These are phyloP conservation scores for Wickerhamiella galacta DNA, from an alignment of 805 yeast genomes.

Conservation along the genomic window DNA sequence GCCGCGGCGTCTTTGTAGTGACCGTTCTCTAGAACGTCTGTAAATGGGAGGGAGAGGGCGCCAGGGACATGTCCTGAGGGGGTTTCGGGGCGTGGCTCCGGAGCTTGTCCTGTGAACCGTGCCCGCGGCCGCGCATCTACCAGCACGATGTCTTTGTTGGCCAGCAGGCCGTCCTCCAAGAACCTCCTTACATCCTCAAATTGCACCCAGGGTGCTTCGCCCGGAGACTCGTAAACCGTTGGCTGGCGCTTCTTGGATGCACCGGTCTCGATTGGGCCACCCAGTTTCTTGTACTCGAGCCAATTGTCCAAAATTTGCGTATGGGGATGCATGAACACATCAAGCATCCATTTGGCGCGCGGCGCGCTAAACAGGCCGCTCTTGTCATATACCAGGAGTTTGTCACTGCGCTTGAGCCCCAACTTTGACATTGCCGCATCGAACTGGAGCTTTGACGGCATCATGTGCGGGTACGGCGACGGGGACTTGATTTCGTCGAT, in stretches of 20 bases:
- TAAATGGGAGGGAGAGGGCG: slow-evolving; percentile 60
- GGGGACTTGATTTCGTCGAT: slow-evolving; percentile 51
- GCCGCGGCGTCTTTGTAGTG: slow-evolving; percentile 33
- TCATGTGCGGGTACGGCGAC: slow-evolving; percentile 78
- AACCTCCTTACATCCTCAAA: slow-evolving; percentile 51
- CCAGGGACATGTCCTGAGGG: slow-evolving; percentile 84
- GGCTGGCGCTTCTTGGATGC: slow-evolving; percentile 10
- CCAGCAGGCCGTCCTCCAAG: slow-evolving; percentile 25
- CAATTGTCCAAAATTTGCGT: slow-evolving; percentile 60
- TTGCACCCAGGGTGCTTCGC: slow-evolving; percentile 19
- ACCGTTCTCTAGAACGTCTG: slow-evolving; percentile 35
- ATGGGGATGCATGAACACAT: slow-evolving; percentile 57
- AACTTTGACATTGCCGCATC: slow-evolving; percentile 25
- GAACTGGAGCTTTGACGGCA: slow-evolving; percentile 48
- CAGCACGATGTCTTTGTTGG: slow-evolving; percentile 1
- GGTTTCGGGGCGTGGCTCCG: slow-evolving; percentile 82
- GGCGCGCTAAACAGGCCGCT: slow-evolving; percentile 78
- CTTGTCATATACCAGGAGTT: slow-evolving; percentile 68
- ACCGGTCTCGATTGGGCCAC: slow-evolving; percentile 30
- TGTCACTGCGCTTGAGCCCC: slow-evolving; percentile 29
- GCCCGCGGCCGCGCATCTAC: slow-evolving; percentile 20
- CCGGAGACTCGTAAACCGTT: slow-evolving; percentile 15
- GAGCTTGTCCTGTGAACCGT: slow-evolving; percentile 61
- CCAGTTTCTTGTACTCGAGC: slow-evolving; percentile 30
- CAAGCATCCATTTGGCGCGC: slow-evolving; percentile 82